Evolutionary conservation across 805 yeast species (phyloP).

Genomic region (Candida incommunis): DNA sequence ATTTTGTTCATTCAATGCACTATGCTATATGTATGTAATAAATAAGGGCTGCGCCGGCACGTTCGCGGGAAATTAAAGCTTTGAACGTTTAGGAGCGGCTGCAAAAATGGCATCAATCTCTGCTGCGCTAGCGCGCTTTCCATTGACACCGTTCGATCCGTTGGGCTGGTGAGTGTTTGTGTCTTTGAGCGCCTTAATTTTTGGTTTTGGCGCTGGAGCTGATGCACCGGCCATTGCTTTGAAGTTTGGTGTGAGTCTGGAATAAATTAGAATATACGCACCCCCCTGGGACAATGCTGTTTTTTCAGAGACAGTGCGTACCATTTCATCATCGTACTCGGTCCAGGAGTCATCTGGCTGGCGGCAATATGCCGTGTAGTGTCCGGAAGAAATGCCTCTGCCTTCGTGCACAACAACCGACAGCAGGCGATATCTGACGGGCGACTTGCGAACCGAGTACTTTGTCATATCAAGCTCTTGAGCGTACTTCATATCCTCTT

Average conservation of each 20-base stretch:
- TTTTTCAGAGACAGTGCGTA: constrained; percentile 56
- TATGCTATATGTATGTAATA: neutral
- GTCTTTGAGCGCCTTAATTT: neutral
- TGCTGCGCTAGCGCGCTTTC: constrained; percentile 2
- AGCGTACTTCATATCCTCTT: constrained; percentile 74
- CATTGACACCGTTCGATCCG: neutral
- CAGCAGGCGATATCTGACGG: constrained; percentile 53
- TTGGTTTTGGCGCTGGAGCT: neutral
- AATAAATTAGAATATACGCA: constrained; percentile 81
- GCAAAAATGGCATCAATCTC: constrained; percentile 4
- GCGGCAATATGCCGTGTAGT: constrained; percentile 78
- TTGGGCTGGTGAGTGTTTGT: neutral
- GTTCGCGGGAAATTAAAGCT: too few relatives aligned
- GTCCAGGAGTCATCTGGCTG: constrained; percentile 93
- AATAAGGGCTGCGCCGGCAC: too few relatives aligned
- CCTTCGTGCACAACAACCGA: constrained; percentile 93
- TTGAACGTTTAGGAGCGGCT: constrained; percentile 1
- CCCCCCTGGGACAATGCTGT: constrained; percentile 70
- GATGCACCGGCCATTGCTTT: neutral
- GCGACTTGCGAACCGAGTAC: constrained; percentile 27
- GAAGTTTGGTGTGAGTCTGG: constrained; percentile 28
- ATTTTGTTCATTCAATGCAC: too few relatives aligned
- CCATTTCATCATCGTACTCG: constrained; percentile 85
- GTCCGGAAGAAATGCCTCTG: constrained; percentile 82
- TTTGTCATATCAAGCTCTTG: constrained; percentile 57